Evolutionary conservation across 768 basidiomycete species (phyloP).

Genomic region (Suillus ampliporus): DNA sequence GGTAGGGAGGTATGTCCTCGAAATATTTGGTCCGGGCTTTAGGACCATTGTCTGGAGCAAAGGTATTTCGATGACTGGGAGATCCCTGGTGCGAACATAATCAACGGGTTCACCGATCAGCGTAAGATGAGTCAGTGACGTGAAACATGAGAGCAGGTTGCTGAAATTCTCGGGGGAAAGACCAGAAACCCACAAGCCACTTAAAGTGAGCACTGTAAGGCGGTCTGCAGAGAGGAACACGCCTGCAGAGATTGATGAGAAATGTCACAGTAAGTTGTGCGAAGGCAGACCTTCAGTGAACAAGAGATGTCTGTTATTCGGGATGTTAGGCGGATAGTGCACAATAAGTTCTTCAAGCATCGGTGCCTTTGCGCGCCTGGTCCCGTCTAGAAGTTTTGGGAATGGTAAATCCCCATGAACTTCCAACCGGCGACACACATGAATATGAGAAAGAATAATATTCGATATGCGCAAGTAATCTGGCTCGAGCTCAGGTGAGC

Average conservation of each 20-base stretch:
- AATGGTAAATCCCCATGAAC: conserved; percentile 30
- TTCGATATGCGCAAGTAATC: conserved; percentile 29
- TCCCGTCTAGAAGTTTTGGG: conserved; percentile 29
- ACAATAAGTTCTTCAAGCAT: conserved; percentile 32
- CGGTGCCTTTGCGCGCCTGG: conserved; percentile 28
- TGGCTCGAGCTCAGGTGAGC: conserved; percentile 17
- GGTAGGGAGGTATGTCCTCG: conserved; percentile 32
- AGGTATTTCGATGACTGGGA: conserved; percentile 21
- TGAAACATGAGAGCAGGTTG: conserved; percentile 28
- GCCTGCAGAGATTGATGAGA: not conserved
- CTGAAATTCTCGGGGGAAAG: conserved; percentile 27
- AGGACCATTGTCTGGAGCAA: conserved; percentile 26
- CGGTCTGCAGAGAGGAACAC: conserved; percentile 3
- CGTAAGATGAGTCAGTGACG: conserved; percentile 26
- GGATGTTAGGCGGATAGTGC: conserved; percentile 25
- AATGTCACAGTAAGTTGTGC: not conserved
- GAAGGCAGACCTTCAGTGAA: conserved; percentile 10
- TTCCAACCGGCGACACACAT: conserved; percentile 32
- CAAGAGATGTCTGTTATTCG: conserved; percentile 1
- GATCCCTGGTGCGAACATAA: conserved; percentile 23
- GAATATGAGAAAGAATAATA: conserved; percentile 34
- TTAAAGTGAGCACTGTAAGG: conserved; percentile 31
- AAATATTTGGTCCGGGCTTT: conserved; percentile 33
- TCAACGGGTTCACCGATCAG: conserved; percentile 35
- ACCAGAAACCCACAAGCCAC: conserved; percentile 27